Conservation (phyloP, 1,284 basidiomycete species). For the Microbotryum lychnidis-dioicae region DNA sequence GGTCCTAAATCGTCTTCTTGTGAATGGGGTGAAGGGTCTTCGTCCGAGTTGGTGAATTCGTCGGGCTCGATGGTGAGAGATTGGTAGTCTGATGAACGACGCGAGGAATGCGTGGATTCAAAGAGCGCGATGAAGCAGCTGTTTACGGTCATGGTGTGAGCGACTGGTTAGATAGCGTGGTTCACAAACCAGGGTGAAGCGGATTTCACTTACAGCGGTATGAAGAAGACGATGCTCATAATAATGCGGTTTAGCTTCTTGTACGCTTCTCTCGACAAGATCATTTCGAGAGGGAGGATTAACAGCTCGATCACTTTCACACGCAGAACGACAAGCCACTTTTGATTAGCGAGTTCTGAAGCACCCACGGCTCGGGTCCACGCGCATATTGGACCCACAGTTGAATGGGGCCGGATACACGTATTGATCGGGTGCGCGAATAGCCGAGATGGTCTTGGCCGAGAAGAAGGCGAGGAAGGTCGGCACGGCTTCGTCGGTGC, state of each 20-base stretch:
- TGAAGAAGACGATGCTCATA: constrained; percentile 69
- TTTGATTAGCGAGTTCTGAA: constrained; percentile 45
- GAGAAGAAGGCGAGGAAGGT: constrained; percentile 82
- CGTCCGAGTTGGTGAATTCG: constrained; percentile 21
- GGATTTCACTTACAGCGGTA: too few species aligned
- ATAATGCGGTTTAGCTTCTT: constrained; percentile 66
- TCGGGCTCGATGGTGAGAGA: constrained; percentile 26
- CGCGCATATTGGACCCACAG: constrained; percentile 18
- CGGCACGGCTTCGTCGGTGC: constrained; percentile 52
- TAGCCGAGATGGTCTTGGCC: constrained; percentile 36
- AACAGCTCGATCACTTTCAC: constrained; percentile 25
- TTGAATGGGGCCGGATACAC: constrained; percentile 54
- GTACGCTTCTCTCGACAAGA: constrained; percentile 45
- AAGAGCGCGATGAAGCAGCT: constrained; percentile 58
- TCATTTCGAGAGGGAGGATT: constrained; percentile 33
- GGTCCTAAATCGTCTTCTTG: constrained; percentile 62
- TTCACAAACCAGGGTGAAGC: too few species aligned
- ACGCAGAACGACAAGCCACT: too few species aligned
- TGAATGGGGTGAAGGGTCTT: constrained; percentile 17
- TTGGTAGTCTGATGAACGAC: constrained; percentile 1
- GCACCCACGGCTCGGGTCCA: too few species aligned
- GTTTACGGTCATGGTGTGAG: neutral
- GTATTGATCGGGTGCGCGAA: constrained; percentile 61
- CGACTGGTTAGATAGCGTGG: too few species aligned
- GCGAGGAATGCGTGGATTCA: constrained; percentile 43